Base-by-base conservation (phyloP, 345 rosid genomes). In the Melaleuca alternifolia region DNA sequence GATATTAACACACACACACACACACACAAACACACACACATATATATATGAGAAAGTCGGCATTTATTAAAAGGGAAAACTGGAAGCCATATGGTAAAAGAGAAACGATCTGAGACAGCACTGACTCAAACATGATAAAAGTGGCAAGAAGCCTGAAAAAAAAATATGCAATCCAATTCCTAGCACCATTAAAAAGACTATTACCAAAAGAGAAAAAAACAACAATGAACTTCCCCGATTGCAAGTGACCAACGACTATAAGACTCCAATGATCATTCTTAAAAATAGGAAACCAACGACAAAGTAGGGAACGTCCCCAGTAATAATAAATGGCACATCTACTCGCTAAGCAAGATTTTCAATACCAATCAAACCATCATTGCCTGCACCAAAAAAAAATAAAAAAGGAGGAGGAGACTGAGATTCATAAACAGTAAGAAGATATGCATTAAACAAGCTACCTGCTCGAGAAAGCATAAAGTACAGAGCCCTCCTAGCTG, bases 401-500 rank as follows among this genome's bases (percentile, higher is more conserved):
- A n/a, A n/a, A n/a, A n/a, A n/a, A n/a, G n/a, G n/a, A 14, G 54
- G 54, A 20, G 79, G 37, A 71, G 48, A 37, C 33, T 71, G 79
- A 71, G 79, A 71, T 7, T 33, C 48, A 71, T 71, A 33, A 37
- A 71, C 18, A 71, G 48, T 37, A 71, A 37, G 23, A 71, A 37
- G 26, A 71, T 11, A 56, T 71, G 79, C 24, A 71, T 71, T 37
- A 71, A 71, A 71, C 79, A 71, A 37, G 79, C 79, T 91, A 97
- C 99, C 99, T 94, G 85, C 93, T 96, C 98, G 79, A 97, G 97
- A 91, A 97, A 97, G 92, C 97, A 95, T 52, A 96, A 90, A n/a
- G 99, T 93, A 88, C 93, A 92, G 56, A 96, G 90, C 54, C 98
- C 99, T 85, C 96, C 96, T 85, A 96, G 90, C 91, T 95, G 98